Percentiles rank a stretch among this genome's conserved stretches.
phyloP scores from a whole-genome alignment of 257 asterid genomes.

The Salvia hispanica region DNA sequence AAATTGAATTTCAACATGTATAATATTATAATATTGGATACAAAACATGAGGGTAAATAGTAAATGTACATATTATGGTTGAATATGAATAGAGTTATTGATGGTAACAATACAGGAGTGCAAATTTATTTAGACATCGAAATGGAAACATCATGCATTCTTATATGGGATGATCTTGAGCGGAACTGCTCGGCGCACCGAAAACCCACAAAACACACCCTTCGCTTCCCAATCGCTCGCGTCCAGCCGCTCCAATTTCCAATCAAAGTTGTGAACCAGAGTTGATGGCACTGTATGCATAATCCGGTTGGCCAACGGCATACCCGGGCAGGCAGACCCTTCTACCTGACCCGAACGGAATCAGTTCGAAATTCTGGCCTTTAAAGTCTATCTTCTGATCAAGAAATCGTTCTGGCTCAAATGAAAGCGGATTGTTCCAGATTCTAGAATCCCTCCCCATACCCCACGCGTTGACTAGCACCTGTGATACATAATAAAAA shows the following conservation, averaged over 20 bases:
- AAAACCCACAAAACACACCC: slow-evolving; percentile 13
- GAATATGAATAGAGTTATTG: too few species aligned
- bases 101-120: too few species aligned
- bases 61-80: too few species aligned
- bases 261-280: slow-evolving; percentile 36
- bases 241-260: slow-evolving; percentile 1
- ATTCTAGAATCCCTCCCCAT: slow-evolving; percentile 35
- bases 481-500: background rate
- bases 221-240: background rate
- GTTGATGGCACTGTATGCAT: slow-evolving; percentile 27
- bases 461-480: slow-evolving; percentile 37
- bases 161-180: background rate
- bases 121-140: too few species aligned
- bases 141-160: too few species aligned
- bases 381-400: background rate
- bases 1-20: too few species aligned
- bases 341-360: slow-evolving; percentile 22
- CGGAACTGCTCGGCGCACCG: slow-evolving; percentile 16
- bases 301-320: slow-evolving; percentile 32
- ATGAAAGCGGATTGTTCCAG: slow-evolving; percentile 34
- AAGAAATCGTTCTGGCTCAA: slow-evolving; percentile 25
- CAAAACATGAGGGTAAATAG: too few species aligned
- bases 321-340: slow-evolving; percentile 37
- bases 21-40: too few species aligned
- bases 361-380: slow-evolving; percentile 21